Base-by-base conservation (phyloP, 805 yeast species). In the Barnettozyma sucrosica region DNA sequence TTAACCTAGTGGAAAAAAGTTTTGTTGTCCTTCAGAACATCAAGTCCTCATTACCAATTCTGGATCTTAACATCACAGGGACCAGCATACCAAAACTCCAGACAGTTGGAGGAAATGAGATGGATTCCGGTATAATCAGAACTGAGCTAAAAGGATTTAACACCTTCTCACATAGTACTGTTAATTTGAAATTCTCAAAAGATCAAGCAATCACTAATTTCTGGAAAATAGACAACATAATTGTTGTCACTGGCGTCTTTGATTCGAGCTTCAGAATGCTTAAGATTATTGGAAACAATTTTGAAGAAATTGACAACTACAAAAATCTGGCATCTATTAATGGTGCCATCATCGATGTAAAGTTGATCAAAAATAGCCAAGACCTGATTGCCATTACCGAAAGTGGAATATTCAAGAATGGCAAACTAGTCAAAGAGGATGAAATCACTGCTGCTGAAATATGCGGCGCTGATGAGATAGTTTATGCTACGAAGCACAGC, bases 21-120 rank as follows among this genome's bases (percentile, higher is more conserved):
- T 38, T 52, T 11, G n/a, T 25, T 6, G 20, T 38, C 1, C 20
- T 46, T 6, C 36, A 49, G 1, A 3, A 16, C 8, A 5, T 38
- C 6, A 23, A 38, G 13, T 36, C 43, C 9, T 42, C 54, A 2
- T 56, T 55, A 2, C 56, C 64, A 4, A 46, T 59, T 2, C 33
- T 59, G 28, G 64, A 60, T 33, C 46, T 60, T 26, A 55, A 56
- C 24, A 41, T 59, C 8, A 42, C 57, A 1, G 61, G 61, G 0
- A 41, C 55, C 1, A 24, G 26, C 4, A 19, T 50, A 3, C 61
- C 61, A 3, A 60, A 60, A 32, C 13, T 60, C 6, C 63, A 59
- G 41, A 44, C 48, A 2, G 47, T 55, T 21, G 64, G 64, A 7
- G 64, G 63, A 1, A 30, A 43, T 11, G 50, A 50, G 3, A 38